phyloP scores from a whole-genome alignment of 2,329 filamentous ascomycete genomes.

The Colletotrichum liriopes region DNA sequence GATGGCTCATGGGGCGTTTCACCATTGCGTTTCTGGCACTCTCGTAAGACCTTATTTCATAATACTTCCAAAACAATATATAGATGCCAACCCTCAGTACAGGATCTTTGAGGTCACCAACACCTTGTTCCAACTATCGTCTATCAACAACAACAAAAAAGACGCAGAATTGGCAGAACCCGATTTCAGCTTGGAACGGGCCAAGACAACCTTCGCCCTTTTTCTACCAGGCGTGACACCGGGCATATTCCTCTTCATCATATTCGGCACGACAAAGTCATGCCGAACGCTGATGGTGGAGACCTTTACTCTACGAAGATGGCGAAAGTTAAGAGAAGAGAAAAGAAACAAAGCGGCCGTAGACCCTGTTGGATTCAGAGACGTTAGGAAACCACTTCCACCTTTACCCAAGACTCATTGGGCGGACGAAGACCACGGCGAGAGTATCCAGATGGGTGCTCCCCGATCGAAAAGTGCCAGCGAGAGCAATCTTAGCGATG shows the following conservation, averaged over 20 bases:
- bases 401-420: not conserved
- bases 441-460: not conserved
- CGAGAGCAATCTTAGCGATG: not conserved
- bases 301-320: not conserved
- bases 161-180: not conserved
- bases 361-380: not conserved
- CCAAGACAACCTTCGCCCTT: not conserved
- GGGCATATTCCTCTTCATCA: not conserved
- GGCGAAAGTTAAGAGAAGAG: not conserved
- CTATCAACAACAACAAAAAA: not conserved
- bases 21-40: not conserved
- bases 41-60: slow-evolving; percentile 31
- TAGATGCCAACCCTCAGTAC: not conserved
- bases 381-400: not conserved
- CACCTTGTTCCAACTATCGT: not conserved
- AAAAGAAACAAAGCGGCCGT: not conserved
- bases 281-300: not conserved
- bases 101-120: not conserved
- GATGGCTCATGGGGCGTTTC: slow-evolving; percentile 1
- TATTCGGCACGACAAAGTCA: not conserved
- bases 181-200: not conserved
- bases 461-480: not conserved
- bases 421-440: not conserved
- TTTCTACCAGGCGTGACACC: not conserved
- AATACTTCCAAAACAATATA: too few species aligned